phyloP scores from a whole-genome alignment of 2,329 filamentous ascomycete genomes.

The Trichoderma hamatum region DNA sequence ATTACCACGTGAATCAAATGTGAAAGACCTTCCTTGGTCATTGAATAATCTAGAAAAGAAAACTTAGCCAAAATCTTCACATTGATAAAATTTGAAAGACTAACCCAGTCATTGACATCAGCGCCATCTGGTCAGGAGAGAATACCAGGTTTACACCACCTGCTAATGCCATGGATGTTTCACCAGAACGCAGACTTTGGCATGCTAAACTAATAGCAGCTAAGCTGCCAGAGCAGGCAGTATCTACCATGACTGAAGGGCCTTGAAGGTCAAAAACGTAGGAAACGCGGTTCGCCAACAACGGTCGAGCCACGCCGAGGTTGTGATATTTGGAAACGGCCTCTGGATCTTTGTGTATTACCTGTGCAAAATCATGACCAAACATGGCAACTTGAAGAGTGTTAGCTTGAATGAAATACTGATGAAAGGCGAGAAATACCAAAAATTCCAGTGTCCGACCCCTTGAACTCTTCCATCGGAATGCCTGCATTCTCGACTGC shows the following conservation, averaged over 20 bases:
- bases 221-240: conserved; percentile 53
- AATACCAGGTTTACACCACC: conserved; percentile 45
- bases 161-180: conserved; percentile 41
- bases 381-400: conserved; percentile 29
- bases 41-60: not conserved
- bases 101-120: conserved; percentile 18
- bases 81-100: not conserved
- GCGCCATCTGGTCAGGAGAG: conserved; percentile 20
- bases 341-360: conserved; percentile 10
- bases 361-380: conserved; percentile 5
- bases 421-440: conserved; percentile 38
- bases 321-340: conserved; percentile 45
- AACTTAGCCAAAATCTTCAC: not conserved
- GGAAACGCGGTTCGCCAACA: conserved; percentile 50
- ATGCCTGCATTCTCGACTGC: conserved; percentile 44
- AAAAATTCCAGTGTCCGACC: conserved; percentile 45
- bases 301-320: conserved; percentile 44
- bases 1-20: conserved; percentile 47
- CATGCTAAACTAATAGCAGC: conserved; percentile 50
- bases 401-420: conserved; percentile 36
- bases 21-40: conserved; percentile 24
- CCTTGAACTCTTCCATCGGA: conserved; percentile 30
- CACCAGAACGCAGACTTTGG: conserved; percentile 34
- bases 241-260: conserved; percentile 53
- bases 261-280: conserved; percentile 53